Conservation (phyloP, 164 flowering plant genomes). For the Hamamelis virginiana region DNA sequence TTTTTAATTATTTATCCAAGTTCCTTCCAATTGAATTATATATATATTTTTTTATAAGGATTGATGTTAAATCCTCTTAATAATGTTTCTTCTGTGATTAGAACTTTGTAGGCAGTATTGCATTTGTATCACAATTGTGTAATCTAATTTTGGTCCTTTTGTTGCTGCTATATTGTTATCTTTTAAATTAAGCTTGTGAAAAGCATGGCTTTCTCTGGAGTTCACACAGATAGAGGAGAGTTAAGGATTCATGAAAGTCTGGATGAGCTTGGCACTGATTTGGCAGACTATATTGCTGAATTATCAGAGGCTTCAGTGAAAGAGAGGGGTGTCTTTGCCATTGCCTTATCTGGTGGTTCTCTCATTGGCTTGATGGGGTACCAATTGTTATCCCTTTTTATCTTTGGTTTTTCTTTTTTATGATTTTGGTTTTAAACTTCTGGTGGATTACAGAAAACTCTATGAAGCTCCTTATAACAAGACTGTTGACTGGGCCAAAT, state of each 20-base stretch:
- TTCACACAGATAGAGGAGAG: constrained; percentile 48
- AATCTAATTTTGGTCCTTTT: neutral
- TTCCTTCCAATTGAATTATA: too few relatives aligned
- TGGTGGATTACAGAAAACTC: constrained; percentile 59
- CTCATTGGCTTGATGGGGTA: constrained; percentile 87
- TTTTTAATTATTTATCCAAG: neutral
- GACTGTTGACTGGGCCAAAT: constrained; percentile 85
- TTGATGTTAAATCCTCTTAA: too few relatives aligned
- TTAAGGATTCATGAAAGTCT: constrained; percentile 65
- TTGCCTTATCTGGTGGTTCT: constrained; percentile 95
- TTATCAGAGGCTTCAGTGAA: constrained; percentile 77
- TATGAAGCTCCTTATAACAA: constrained; percentile 73
- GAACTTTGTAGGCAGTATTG: neutral
- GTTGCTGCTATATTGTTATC: neutral
- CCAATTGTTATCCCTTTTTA: constrained; percentile 8
- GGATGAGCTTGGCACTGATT: constrained; percentile 73
- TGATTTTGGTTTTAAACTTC: constrained; percentile 9
- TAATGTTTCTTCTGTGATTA: neutral
- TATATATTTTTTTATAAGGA: too few relatives aligned
- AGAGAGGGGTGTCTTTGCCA: constrained; percentile 78
- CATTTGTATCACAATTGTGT: neutral
- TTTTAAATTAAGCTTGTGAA: constrained; percentile 6
- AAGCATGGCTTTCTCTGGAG: constrained; percentile 50
- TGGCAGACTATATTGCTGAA: constrained; percentile 80
- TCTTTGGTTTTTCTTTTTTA: neutral